phyloP scores from a whole-genome alignment of 768 basidiomycete genomes.

The Amanita thiersii region DNA sequence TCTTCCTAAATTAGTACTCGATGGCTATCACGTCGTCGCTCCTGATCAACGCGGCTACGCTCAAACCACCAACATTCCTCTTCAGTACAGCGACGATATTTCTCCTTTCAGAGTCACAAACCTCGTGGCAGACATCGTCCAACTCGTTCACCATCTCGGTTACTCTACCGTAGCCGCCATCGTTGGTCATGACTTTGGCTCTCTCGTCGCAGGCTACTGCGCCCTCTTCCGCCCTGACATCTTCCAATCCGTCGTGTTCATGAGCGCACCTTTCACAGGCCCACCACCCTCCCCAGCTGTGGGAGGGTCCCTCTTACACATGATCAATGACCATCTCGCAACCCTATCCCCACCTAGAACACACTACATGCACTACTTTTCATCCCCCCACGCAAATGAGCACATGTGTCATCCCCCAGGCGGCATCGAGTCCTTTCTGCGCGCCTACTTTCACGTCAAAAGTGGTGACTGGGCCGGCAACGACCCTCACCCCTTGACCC shows the following conservation, averaged over 20 bases:
- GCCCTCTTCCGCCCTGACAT: constrained; percentile 48
- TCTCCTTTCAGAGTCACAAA: constrained; percentile 43
- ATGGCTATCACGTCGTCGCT: constrained; percentile 55
- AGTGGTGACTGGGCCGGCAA: constrained; percentile 45
- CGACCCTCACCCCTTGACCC: constrained; percentile 29
- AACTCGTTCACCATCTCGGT: constrained; percentile 43
- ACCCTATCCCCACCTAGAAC: constrained; percentile 43
- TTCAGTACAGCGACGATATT: constrained; percentile 40
- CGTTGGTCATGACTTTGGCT: constrained; percentile 58
- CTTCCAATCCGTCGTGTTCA: constrained; percentile 46
- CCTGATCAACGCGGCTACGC: constrained; percentile 56
- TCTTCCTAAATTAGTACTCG: constrained; percentile 37
- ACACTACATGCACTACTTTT: constrained; percentile 48
- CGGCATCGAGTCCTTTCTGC: constrained; percentile 40
- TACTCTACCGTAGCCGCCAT: constrained; percentile 38
- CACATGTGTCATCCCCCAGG: constrained; percentile 36
- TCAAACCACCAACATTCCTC: constrained; percentile 20
- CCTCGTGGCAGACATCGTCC: constrained; percentile 41
- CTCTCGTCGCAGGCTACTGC: constrained; percentile 42
- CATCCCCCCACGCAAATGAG: constrained; percentile 33
- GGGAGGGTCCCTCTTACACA: constrained; percentile 11
- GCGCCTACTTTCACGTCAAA: constrained; percentile 51
- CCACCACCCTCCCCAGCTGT: constrained; percentile 9
- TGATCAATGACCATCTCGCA: constrained; percentile 22
- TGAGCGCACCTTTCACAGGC: constrained; percentile 52